phyloP scores from a whole-genome alignment of 306 rosid genomes.

The Carpinus viminea region DNA sequence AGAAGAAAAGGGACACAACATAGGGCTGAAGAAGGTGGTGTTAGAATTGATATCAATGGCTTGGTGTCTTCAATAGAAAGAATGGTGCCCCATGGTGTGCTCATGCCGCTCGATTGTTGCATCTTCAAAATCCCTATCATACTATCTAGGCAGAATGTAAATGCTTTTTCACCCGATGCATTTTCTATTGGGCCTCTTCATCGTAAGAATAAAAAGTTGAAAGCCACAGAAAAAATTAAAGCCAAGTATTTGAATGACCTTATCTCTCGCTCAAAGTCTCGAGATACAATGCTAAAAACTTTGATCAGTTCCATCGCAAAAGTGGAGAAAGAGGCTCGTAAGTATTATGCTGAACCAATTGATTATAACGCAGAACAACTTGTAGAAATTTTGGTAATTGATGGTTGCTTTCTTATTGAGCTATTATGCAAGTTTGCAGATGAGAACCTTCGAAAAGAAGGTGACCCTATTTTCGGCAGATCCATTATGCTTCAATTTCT shows the following conservation, averaged over 20 bases:
- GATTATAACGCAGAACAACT: not conserved
- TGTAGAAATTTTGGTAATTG: constrained; percentile 28
- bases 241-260: not conserved
- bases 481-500: no score
- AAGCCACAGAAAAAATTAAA: constrained; percentile 11
- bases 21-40: not conserved
- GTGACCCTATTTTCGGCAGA: constrained; percentile 6
- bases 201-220: not conserved
- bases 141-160: not conserved
- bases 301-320: not conserved
- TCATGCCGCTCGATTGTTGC: not conserved
- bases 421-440: not conserved
- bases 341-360: constrained; percentile 6
- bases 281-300: no score
- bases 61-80: not conserved
- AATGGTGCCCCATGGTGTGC: not conserved
- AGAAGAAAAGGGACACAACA: not conserved
- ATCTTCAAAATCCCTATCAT: constrained; percentile 26
- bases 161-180: constrained; percentile 3
- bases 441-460: not conserved
- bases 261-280: no score
- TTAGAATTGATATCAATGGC: not conserved
- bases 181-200: constrained; percentile 28
- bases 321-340: not conserved
- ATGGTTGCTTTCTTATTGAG: constrained; percentile 36